These are phyloP conservation scores for Pseudocercospora musae DNA, from an alignment of 2,329 filamentous ascomycete genomes.

Conservation along the genomic window DNA sequence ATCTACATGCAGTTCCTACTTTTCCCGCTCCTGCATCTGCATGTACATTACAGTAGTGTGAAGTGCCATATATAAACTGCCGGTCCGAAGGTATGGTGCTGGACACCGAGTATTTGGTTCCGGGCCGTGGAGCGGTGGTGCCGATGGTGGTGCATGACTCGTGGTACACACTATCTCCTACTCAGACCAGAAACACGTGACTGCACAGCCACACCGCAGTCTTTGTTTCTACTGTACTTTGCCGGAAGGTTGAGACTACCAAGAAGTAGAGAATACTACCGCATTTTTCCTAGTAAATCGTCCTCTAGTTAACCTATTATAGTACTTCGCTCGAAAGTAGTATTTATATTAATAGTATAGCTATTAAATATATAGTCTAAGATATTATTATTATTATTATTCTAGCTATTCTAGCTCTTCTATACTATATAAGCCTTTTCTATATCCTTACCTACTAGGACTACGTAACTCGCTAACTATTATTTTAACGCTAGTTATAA, in stretches of 20 bases:
- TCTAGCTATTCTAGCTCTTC: not conserved
- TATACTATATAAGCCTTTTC: not conserved
- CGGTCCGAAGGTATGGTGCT: not conserved
- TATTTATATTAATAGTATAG: not conserved
- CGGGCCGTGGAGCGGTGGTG: not conserved
- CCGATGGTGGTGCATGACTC: not conserved
- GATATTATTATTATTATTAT: not conserved
- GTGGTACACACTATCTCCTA: not conserved
- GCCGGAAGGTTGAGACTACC: not conserved
- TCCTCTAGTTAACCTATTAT: not conserved
- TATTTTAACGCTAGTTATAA: not conserved
- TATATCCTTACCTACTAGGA: not conserved
- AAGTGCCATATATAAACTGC: not conserved
- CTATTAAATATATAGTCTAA: not conserved
- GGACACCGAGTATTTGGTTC: not conserved
- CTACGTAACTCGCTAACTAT: not conserved
- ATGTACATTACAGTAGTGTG: not conserved
- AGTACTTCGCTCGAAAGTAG: not conserved
- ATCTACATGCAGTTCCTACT: not conserved
- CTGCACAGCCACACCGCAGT: too few relatives aligned
- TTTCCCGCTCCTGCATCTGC: not conserved
- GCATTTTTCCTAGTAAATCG: not conserved
- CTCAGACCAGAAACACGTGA: too few relatives aligned
- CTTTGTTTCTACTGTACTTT: too few relatives aligned
- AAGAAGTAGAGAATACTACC: not conserved